phyloP scores from a whole-genome alignment of 2,329 filamentous ascomycete species.

The Ceratocystis ficicola region DNA sequence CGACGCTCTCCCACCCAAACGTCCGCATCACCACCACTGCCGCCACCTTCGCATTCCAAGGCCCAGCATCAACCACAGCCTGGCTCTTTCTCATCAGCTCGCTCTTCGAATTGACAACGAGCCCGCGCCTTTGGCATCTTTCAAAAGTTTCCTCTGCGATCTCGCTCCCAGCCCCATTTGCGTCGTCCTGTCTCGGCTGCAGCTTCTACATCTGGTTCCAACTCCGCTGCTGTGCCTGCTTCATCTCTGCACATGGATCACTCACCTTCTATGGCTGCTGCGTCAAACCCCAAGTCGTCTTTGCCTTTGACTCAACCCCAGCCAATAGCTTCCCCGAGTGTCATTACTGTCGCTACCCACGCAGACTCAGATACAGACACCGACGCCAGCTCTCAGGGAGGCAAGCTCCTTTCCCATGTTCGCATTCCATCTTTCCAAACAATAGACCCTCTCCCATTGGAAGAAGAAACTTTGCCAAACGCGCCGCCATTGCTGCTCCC shows the following conservation, averaged over 20 bases:
- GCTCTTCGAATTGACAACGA: constrained; percentile 21
- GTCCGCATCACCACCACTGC: background rate
- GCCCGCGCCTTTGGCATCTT: constrained; percentile 20
- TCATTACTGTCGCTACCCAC: background rate
- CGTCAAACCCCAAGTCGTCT: background rate
- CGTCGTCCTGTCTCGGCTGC: background rate
- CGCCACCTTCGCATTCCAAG: background rate
- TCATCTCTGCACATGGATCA: background rate
- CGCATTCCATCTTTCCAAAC: background rate
- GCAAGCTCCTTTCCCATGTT: background rate
- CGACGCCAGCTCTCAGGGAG: background rate
- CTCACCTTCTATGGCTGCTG: constrained; percentile 1
- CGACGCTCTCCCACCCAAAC: constrained; percentile 12
- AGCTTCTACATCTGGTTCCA: background rate
- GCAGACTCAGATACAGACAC: background rate
- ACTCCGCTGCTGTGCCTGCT: background rate
- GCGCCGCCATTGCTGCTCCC: background rate
- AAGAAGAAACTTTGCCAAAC: constrained; percentile 11
- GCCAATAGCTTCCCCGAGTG: background rate
- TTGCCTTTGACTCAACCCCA: background rate
- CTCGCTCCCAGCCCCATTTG: constrained; percentile 17
- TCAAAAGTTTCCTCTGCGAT: constrained; percentile 18
- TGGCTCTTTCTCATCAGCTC: background rate
- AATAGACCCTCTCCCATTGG: background rate
- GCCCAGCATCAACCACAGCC: too few species aligned